These are phyloP conservation scores for Cercospora sp. DNA, from an alignment of 2,329 filamentous ascomycete genomes.

Conservation along the genomic window DNA sequence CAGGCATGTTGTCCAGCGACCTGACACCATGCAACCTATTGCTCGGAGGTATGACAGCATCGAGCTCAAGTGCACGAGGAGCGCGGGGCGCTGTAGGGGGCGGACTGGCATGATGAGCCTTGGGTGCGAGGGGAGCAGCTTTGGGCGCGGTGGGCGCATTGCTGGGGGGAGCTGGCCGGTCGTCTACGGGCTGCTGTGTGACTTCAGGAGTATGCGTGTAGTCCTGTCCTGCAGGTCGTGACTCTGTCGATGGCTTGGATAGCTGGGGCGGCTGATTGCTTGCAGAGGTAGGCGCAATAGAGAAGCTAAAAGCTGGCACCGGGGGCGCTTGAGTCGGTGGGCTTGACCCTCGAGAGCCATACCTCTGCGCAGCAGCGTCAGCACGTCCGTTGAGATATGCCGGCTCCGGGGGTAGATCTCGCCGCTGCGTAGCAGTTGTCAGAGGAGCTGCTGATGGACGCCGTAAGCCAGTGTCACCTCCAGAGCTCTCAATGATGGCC, in stretches of 20 bases:
- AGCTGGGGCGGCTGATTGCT: slow-evolving; percentile 26
- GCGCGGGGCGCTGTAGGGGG: slow-evolving; percentile 38
- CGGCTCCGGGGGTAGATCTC: slow-evolving; percentile 44
- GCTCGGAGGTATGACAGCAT: slow-evolving; percentile 26
- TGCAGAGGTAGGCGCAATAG: slow-evolving; percentile 35
- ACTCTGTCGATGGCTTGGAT: slow-evolving; percentile 6
- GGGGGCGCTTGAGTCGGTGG: slow-evolving; percentile 56
- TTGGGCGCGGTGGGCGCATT: slow-evolving; percentile 42
- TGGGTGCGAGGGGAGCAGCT: slow-evolving; percentile 45
- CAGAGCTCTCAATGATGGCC: slow-evolving; percentile 37
- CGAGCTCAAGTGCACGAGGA: slow-evolving; percentile 36
- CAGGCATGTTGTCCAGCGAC: slow-evolving; percentile 34
- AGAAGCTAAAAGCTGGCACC: slow-evolving; percentile 55
- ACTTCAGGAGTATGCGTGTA: slow-evolving; percentile 11
- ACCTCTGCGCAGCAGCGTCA: slow-evolving; percentile 50
- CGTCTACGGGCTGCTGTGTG: slow-evolving; percentile 16
- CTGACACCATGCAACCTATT: slow-evolving; percentile 35
- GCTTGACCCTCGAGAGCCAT: slow-evolving; percentile 50
- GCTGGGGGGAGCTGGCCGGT: slow-evolving; percentile 26
- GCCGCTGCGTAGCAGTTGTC: slow-evolving; percentile 23
- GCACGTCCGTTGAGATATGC: slow-evolving; percentile 49
- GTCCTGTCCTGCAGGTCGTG: slow-evolving; percentile 11
- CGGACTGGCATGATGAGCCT: slow-evolving; percentile 30
- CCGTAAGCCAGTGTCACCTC: slow-evolving; percentile 33
- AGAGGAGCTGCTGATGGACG: slow-evolving; percentile 26